Evolutionary conservation across 805 yeast species (phyloP).

Genomic region (Hanseniaspora meyeri): DNA sequence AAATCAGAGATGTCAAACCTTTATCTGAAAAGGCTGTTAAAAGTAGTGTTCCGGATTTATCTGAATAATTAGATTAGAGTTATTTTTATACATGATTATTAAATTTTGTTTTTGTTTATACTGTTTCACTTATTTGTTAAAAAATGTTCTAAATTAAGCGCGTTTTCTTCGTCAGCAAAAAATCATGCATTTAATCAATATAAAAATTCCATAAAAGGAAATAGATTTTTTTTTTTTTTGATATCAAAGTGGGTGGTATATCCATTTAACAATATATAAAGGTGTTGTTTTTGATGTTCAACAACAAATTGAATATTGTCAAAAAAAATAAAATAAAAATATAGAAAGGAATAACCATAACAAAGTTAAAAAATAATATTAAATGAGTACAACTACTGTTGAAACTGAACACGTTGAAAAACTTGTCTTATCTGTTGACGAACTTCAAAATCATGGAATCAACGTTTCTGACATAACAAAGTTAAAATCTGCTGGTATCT

Average conservation of each 20-base stretch:
- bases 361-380: no score
- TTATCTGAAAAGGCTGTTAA: conserved; percentile 21
- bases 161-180: background rate
- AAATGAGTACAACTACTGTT: conserved; percentile 14
- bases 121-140: background rate
- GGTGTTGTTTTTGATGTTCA: background rate
- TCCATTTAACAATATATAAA: background rate
- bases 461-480: conserved; percentile 61
- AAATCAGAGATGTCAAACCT: conserved; percentile 51
- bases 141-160: background rate
- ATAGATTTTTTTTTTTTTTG: background rate
- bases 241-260: no score
- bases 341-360: no score
- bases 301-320: no score
- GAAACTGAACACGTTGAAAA: conserved; percentile 10
- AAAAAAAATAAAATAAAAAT: no score
- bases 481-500: conserved; percentile 59
- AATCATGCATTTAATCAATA: background rate
- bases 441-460: conserved; percentile 53
- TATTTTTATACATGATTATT: background rate
- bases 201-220: background rate
- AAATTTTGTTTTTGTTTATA: background rate
- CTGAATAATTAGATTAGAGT: conserved; percentile 6
- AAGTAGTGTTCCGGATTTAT: conserved; percentile 10
- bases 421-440: conserved; percentile 33